Evolutionary conservation across 768 basidiomycete genomes (phyloP), one percentile per base, ranked within the genome.

Genomic region (Lactarius sp.): DNA sequence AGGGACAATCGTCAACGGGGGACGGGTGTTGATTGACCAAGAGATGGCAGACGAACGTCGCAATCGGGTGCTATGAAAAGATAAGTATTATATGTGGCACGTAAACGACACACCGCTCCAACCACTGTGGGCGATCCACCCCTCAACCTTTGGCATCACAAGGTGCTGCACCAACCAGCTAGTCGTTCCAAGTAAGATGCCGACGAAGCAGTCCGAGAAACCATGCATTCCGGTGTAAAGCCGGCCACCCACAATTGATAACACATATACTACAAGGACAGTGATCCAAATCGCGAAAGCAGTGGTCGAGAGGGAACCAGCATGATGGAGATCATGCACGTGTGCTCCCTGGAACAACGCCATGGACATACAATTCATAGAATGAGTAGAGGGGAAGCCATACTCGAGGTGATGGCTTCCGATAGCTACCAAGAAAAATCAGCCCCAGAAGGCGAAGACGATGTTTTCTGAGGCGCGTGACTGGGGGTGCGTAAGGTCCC

Each of bases 1-100:
- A 98, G 2, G 96, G 96, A 68, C 96, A 98, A 70, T 96, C 93
- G 62, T 98, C 95, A 10, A 96, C 90, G 0, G 96, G 96, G 68
- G 95, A 89, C 0, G 95, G 94, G 70, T 95, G 93, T 65, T 90
- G 85, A 70, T 94, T 88, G n/a, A 95, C 87, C 20, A 89, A 75
- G 5, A 90, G 76, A 13, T 93, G 76, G 61, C 83, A 85, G n/a
- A 89, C 65, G 0, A 85, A 80, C 34, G 88, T 78, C 49, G 85
- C 73, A 10, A 81, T 80, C 42, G 7, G 88, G 88, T n/a, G 88
- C 85, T 78, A 68, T 47, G 47, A 47, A 33, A 16, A 36, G 41
- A 46, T 50, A 42, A 42, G 22, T 3, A 39, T 37, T 16, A 22
- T 46, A 34, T 59, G 69, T 59, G 4, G 64, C 13, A 69, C 52